phyloP scores from a whole-genome alignment of 768 basidiomycete species.

The Podaxis carcinomalis region DNA sequence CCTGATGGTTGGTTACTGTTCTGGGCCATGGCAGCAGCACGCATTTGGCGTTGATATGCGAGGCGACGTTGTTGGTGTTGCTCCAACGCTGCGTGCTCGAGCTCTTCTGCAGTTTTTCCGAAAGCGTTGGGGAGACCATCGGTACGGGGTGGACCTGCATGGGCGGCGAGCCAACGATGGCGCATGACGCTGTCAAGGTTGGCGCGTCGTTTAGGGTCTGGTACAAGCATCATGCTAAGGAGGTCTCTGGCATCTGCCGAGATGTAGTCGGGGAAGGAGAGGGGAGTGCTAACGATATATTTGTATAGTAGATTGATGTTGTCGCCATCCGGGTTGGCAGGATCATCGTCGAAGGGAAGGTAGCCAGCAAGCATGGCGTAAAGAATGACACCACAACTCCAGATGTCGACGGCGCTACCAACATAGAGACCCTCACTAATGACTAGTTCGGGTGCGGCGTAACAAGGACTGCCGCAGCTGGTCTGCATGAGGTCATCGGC shows the following conservation, averaged over 20 bases:
- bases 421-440: slow-evolving; percentile 97
- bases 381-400: slow-evolving; percentile 93
- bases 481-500: slow-evolving; percentile 98
- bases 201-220: slow-evolving; percentile 79
- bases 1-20: slow-evolving; percentile 18
- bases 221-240: slow-evolving; percentile 89
- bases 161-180: slow-evolving; percentile 81
- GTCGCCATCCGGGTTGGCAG: slow-evolving; percentile 96
- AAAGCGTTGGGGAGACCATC: slow-evolving; percentile 44
- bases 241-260: slow-evolving; percentile 80
- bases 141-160: slow-evolving; percentile 36
- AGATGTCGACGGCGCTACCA: slow-evolving; percentile 96
- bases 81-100: slow-evolving; percentile 78
- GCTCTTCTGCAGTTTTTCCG: slow-evolving; percentile 65
- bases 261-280: slow-evolving; percentile 96
- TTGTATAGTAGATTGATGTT: slow-evolving; percentile 99
- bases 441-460: slow-evolving; percentile 97
- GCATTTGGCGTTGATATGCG: slow-evolving; percentile 80
- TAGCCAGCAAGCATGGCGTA: slow-evolving; percentile 98
- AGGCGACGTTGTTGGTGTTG: slow-evolving; percentile 81
- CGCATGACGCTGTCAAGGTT: slow-evolving; percentile 76
- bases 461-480: slow-evolving; percentile 94
- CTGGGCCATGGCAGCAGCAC: slow-evolving; percentile 35
- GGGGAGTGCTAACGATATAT: slow-evolving; percentile 96
- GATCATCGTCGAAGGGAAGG: slow-evolving; percentile 99